Percentiles rank a stretch among this genome's conserved stretches.
Conservation (phyloP, 1,139 yeast genomes). For the Zygosaccharomyces sapae region DNA sequence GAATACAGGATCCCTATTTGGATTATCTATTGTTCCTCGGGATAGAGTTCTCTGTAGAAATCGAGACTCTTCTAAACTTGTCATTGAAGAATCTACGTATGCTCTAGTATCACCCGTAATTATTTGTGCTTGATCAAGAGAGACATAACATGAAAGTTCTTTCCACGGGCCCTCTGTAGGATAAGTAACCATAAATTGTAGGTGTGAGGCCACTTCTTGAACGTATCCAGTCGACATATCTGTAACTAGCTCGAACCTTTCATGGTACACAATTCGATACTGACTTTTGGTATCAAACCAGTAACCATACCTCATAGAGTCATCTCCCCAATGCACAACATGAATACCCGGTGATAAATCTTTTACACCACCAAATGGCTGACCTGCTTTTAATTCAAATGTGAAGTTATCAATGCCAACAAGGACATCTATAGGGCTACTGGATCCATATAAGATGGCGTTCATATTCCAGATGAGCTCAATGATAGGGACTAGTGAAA, state of each 20-base stretch:
- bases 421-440: constrained; percentile 16
- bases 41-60: constrained; percentile 34
- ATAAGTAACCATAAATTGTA: constrained; percentile 22
- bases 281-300: constrained; percentile 23
- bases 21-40: constrained; percentile 13
- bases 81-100: constrained; percentile 38
- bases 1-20: constrained; percentile 29
- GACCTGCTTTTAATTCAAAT: constrained; percentile 23
- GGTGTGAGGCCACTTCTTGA: constrained; percentile 13
- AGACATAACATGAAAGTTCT: constrained; percentile 17
- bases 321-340: constrained; percentile 26
- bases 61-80: constrained; percentile 41
- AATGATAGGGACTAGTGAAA: not conserved
- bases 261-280: constrained; percentile 19
- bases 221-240: constrained; percentile 15
- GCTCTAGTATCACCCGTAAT: constrained; percentile 5
- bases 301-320: constrained; percentile 30
- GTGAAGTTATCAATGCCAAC: constrained; percentile 31
- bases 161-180: constrained; percentile 26
- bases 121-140: constrained; percentile 19
- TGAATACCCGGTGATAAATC: constrained; percentile 26
- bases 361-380: constrained; percentile 29
- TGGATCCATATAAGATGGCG: constrained; percentile 14
- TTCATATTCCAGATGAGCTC: constrained; percentile 13
- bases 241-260: constrained; percentile 16